A percentile compares a stretch with the other conserved stretches of the same genome.
phyloP scores from a whole-genome alignment of 2,329 filamentous ascomycete species.

The Cladosporium sp. region DNA sequence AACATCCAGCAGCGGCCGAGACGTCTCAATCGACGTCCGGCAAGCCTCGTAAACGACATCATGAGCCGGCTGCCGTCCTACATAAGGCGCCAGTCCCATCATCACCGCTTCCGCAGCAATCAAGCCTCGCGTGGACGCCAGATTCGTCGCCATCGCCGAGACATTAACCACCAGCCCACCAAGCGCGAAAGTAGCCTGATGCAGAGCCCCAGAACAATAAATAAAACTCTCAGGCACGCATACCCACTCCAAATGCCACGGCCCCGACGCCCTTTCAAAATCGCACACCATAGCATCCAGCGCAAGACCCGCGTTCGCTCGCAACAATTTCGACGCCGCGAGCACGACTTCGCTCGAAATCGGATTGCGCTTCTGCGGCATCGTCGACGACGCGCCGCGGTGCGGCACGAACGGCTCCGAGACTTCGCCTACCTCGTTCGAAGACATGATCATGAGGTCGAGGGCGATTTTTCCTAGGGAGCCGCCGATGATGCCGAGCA shows the following conservation, averaged over 20 bases:
- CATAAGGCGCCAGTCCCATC: conserved; percentile 40
- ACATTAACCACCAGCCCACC: conserved; percentile 33
- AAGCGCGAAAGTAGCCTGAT: conserved; percentile 33
- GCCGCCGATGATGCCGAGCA: conserved; percentile 34
- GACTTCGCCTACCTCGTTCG: conserved; percentile 36
- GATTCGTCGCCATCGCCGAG: conserved; percentile 33
- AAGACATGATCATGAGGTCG: conserved; percentile 37
- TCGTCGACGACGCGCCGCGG: conserved; percentile 57
- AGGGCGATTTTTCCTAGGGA: conserved; percentile 35
- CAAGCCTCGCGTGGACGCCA: conserved; percentile 39
- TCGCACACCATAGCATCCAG: conserved; percentile 37
- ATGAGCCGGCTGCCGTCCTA: conserved; percentile 40
- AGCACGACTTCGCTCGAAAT: conserved; percentile 36
- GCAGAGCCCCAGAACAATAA: conserved; percentile 31
- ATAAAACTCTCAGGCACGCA: conserved; percentile 36
- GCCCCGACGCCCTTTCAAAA: conserved; percentile 36
- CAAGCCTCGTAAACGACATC: conserved; percentile 43
- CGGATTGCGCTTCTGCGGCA: conserved; percentile 52
- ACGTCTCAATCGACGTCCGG: conserved; percentile 30
- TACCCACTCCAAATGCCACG: conserved; percentile 40
- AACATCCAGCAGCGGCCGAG: conserved; percentile 26
- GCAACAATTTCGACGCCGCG: conserved; percentile 32
- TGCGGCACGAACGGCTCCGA: conserved; percentile 52
- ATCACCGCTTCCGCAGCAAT: conserved; percentile 45
- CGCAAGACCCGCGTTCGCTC: conserved; percentile 31